These are phyloP conservation scores for Cladosporium sphaerospermum DNA, from an alignment of 2,329 filamentous ascomycete genomes.

Conservation along the genomic window DNA sequence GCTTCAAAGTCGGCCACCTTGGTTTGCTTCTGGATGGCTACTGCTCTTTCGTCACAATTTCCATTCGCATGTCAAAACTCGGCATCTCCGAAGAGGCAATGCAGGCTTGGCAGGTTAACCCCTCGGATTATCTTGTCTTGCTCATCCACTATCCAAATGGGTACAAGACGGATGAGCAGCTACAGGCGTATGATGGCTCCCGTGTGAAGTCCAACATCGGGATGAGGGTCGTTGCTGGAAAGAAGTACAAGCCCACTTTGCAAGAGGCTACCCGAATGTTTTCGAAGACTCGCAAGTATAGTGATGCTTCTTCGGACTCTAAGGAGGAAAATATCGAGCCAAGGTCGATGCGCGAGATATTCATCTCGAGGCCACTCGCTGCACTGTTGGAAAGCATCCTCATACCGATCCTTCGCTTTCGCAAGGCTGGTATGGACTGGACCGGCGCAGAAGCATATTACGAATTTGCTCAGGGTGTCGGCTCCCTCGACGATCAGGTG, in stretches of 20 bases:
- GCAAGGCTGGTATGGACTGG: slow-evolving; percentile 56
- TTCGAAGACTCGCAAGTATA: slow-evolving; percentile 28
- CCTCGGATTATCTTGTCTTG: slow-evolving; percentile 64
- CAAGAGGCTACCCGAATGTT: slow-evolving; percentile 51
- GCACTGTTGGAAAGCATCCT: slow-evolving; percentile 62
- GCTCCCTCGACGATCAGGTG: slow-evolving; percentile 16
- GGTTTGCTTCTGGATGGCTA: slow-evolving; percentile 45
- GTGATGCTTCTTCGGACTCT: slow-evolving; percentile 14
- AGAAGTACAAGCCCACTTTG: slow-evolving; percentile 64
- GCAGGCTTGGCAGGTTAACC: slow-evolving; percentile 67
- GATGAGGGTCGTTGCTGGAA: slow-evolving; percentile 65
- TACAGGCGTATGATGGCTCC: slow-evolving; percentile 39
- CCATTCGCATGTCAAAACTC: slow-evolving; percentile 63
- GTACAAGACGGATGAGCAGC: slow-evolving; percentile 55
- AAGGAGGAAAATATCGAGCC: slow-evolving; percentile 17
- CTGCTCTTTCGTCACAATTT: slow-evolving; percentile 56
- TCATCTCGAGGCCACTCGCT: slow-evolving; percentile 67
- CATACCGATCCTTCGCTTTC: slow-evolving; percentile 52
- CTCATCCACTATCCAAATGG: slow-evolving; percentile 58
- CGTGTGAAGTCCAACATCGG: slow-evolving; percentile 37
- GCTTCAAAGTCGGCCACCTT: slow-evolving; percentile 64
- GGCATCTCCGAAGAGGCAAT: slow-evolving; percentile 68
- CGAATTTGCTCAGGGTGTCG: slow-evolving; percentile 37
- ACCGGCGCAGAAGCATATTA: slow-evolving; percentile 58
- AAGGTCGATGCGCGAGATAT: slow-evolving; percentile 48